Percentiles rank a stretch among this genome's conserved stretches.
Evolutionary conservation across 169 alveolate genomes (phyloP).

Genomic region (Plasmodium cynomolgi): DNA sequence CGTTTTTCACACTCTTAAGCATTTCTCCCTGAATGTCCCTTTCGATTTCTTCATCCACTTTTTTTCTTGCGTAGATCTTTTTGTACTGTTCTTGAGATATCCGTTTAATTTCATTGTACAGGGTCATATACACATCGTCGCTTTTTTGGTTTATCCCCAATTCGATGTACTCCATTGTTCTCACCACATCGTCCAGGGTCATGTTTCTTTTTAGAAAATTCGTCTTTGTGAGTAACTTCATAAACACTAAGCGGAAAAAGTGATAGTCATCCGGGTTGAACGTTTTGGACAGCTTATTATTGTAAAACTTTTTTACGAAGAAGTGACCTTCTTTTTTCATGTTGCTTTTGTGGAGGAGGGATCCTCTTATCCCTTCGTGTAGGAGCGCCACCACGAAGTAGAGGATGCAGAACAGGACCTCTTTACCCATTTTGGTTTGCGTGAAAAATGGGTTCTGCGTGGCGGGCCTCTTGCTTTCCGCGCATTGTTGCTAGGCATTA

Average conservation of each 20-base stretch:
- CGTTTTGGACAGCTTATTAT: slow-evolving; percentile 9
- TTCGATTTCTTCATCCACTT: slow-evolving; percentile 21
- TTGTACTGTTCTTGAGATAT: slow-evolving; percentile 17
- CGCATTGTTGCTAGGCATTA: background rate
- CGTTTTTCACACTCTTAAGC: background rate
- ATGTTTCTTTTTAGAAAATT: slow-evolving; percentile 20
- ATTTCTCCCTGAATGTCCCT: slow-evolving; percentile 18
- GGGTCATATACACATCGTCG: slow-evolving; percentile 13
- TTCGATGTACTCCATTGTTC: slow-evolving; percentile 11
- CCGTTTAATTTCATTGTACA: slow-evolving; percentile 40
- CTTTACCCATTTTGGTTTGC: background rate
- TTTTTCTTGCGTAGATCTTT: slow-evolving; percentile 10
- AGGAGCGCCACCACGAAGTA: background rate
- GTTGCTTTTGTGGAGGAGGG: background rate
- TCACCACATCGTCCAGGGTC: slow-evolving; percentile 10
- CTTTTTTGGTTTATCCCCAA: slow-evolving; percentile 36
- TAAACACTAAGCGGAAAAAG: slow-evolving; percentile 68
- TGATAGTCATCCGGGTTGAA: slow-evolving; percentile 44
- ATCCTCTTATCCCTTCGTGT: background rate
- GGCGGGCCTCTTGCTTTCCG: background rate
- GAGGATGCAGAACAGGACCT: background rate
- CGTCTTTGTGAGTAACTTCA: slow-evolving; percentile 17
- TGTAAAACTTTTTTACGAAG: slow-evolving; percentile 37
- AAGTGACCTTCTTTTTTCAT: slow-evolving; percentile 17
- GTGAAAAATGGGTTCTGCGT: background rate